phyloP scores from a whole-genome alignment of 2,329 filamentous ascomycete genomes.

The Epichloe typhina region DNA sequence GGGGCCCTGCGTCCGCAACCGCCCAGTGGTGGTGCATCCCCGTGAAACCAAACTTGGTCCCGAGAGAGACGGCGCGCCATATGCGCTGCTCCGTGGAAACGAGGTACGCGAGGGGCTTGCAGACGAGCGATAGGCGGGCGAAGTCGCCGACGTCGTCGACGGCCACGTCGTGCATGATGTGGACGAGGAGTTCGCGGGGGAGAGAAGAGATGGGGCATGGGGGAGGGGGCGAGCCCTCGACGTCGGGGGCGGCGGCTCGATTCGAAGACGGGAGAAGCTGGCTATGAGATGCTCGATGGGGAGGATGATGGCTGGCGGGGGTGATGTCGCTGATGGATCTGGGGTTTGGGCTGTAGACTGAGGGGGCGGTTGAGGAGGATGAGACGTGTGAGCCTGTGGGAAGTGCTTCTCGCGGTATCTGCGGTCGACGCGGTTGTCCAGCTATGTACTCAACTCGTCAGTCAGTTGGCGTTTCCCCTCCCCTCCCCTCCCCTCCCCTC shows the following conservation, averaged over 20 bases:
- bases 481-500: too few relatives aligned
- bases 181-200: conserved; percentile 78
- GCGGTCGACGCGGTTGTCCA: conserved; percentile 75
- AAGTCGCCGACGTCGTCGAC: conserved; percentile 65
- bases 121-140: conserved; percentile 63
- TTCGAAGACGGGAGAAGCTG: conserved; percentile 58
- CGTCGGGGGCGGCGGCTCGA: conserved; percentile 54
- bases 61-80: conserved; percentile 67
- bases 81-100: conserved; percentile 72
- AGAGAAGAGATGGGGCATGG: conserved; percentile 65
- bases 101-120: conserved; percentile 76
- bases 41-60: conserved; percentile 60
- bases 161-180: conserved; percentile 64
- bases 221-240: conserved; percentile 59
- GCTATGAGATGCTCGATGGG: conserved; percentile 57
- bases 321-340: conserved; percentile 8
- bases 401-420: conserved; percentile 88
- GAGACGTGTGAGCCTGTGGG: conserved; percentile 27
- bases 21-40: conserved; percentile 74
- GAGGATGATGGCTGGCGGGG: conserved; percentile 24
- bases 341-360: conserved; percentile 10
- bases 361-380: too few relatives aligned
- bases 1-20: conserved; percentile 16
- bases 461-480: too few relatives aligned
- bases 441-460: conserved; percentile 19